These are phyloP conservation scores for Fusarium duplospermum DNA, from an alignment of 2,329 filamentous ascomycete species.

Conservation along the genomic window DNA sequence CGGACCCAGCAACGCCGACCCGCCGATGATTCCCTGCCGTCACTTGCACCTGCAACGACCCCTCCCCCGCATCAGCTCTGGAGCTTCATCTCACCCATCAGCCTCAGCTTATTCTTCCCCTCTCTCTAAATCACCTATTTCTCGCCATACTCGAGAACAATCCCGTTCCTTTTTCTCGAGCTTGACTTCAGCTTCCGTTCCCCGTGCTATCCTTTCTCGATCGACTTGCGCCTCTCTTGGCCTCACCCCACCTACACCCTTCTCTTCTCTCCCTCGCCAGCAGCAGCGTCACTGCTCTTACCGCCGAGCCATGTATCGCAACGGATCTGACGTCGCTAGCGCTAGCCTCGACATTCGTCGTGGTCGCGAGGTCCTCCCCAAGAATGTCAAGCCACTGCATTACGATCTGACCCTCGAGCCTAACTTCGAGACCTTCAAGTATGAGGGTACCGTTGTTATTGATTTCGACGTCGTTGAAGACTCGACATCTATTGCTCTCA, in stretches of 20 bases:
- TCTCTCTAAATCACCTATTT: conserved; percentile 3
- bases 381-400: conserved; percentile 91
- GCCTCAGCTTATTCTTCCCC: conserved; percentile 5
- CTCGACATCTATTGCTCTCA: conserved; percentile 86
- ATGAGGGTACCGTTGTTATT: conserved; percentile 85
- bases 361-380: conserved; percentile 83
- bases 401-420: conserved; percentile 94
- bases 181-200: background rate
- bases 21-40: conserved; percentile 35
- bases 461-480: conserved; percentile 89
- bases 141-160: conserved; percentile 2
- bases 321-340: conserved; percentile 39
- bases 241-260: background rate
- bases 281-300: conserved; percentile 45
- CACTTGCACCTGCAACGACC: conserved; percentile 37
- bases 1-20: conserved; percentile 28
- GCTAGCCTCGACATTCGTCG: conserved; percentile 44
- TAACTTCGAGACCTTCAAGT: conserved; percentile 87
- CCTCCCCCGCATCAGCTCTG: conserved; percentile 42
- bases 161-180: conserved; percentile 9
- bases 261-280: conserved; percentile 22
- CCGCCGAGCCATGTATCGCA: conserved; percentile 46
- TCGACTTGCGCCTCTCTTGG: conserved; percentile 4
- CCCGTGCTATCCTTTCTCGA: background rate
- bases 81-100: conserved; percentile 32